These are phyloP conservation scores for Orbilia blumenaviensis DNA, from an alignment of 2,329 filamentous ascomycete species.

Conservation along the genomic window DNA sequence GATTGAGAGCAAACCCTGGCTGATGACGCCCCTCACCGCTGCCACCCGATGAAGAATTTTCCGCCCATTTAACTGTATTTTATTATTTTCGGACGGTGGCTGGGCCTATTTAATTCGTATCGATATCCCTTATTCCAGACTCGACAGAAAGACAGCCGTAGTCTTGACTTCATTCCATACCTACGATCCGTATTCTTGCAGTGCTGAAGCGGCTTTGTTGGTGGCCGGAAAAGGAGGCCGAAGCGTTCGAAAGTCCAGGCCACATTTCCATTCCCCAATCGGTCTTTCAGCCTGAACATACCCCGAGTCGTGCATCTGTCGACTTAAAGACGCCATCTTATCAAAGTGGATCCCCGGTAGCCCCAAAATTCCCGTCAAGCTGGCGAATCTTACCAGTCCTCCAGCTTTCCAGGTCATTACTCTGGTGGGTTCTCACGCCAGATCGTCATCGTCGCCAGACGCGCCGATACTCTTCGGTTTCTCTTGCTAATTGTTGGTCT, in stretches of 20 bases:
- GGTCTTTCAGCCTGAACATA: slow-evolving; percentile 30
- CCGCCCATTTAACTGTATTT: slow-evolving; percentile 17
- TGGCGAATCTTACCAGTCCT: slow-evolving; percentile 51
- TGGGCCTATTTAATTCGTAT: slow-evolving; percentile 18
- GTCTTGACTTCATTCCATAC: slow-evolving; percentile 3
- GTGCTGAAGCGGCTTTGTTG: not conserved
- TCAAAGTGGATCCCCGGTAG: slow-evolving; percentile 46
- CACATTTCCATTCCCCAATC: slow-evolving; percentile 19
- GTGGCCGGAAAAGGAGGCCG: slow-evolving; percentile 7
- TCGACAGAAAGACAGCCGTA: not conserved
- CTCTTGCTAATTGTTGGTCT: slow-evolving; percentile 11
- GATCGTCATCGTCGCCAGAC: slow-evolving; percentile 15
- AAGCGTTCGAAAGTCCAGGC: slow-evolving; percentile 15
- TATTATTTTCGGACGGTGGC: slow-evolving; percentile 8
- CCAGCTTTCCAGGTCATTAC: slow-evolving; percentile 54
- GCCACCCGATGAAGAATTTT: slow-evolving; percentile 23
- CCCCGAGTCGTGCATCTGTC: slow-evolving; percentile 19
- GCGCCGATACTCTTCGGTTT: not conserved
- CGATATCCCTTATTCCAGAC: slow-evolving; percentile 15
- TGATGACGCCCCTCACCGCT: slow-evolving; percentile 21
- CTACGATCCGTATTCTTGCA: slow-evolving; percentile 10
- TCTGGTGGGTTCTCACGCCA: slow-evolving; percentile 29
- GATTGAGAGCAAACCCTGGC: slow-evolving; percentile 22
- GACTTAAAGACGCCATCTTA: slow-evolving; percentile 18
- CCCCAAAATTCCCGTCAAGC: slow-evolving; percentile 51